Conservation (phyloP, 2,329 filamentous ascomycete species). For the Trichoderma sp. region DNA sequence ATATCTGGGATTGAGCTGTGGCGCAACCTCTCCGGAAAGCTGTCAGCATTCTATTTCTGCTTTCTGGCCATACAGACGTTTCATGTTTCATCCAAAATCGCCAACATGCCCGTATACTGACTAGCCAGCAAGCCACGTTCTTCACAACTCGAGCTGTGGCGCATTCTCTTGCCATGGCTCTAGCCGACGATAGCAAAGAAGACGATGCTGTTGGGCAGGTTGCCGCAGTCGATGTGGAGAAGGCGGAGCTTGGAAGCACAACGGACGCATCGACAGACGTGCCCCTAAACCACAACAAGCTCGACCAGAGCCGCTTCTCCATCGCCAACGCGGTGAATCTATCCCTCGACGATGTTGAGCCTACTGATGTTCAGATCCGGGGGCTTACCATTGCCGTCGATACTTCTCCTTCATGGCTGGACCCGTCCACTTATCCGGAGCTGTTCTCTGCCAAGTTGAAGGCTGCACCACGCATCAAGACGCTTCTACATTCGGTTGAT, state of each 20-base stretch:
- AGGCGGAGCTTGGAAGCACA: slow-evolving; percentile 41
- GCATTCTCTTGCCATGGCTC: background rate
- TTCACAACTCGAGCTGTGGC: background rate
- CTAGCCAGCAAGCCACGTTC: slow-evolving; percentile 6
- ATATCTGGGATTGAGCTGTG: background rate
- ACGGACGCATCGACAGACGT: slow-evolving; percentile 39
- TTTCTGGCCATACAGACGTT: background rate
- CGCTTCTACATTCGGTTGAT: slow-evolving; percentile 65
- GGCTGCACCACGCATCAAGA: slow-evolving; percentile 48
- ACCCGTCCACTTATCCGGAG: slow-evolving; percentile 52
- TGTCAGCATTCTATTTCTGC: slow-evolving; percentile 13
- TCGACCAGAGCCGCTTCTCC: slow-evolving; percentile 35
- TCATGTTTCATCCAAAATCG: background rate
- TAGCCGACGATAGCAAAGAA: slow-evolving; percentile 2
- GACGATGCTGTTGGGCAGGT: background rate
- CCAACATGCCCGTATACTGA: slow-evolving; percentile 14
- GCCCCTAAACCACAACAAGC: slow-evolving; percentile 27
- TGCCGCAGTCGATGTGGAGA: slow-evolving; percentile 37
- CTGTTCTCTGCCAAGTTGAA: slow-evolving; percentile 46
- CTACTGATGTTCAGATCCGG: slow-evolving; percentile 58
- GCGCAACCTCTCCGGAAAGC: background rate
- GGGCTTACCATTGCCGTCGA: slow-evolving; percentile 61
- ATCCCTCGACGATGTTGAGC: slow-evolving; percentile 57
- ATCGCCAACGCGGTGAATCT: slow-evolving; percentile 44
- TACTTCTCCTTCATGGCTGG: slow-evolving; percentile 58